Conservation (phyloP, 2,329 filamentous ascomycete genomes). For the Fusarium drepaniforme region DNA sequence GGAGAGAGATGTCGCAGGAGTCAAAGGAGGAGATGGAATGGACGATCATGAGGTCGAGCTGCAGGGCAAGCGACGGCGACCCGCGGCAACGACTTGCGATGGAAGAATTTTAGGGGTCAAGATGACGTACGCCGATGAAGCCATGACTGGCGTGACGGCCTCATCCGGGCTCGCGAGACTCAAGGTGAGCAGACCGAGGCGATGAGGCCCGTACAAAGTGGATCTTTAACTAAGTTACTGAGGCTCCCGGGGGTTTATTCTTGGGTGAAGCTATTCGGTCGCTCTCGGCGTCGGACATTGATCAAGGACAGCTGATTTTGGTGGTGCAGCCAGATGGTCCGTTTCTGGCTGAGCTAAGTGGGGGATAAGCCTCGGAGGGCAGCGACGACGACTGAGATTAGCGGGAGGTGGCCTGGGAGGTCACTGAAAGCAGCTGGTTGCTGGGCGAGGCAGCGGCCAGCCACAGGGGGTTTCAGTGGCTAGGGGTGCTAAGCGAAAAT, state of each 20-base stretch:
- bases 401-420: constrained; percentile 10
- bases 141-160: constrained; percentile 43
- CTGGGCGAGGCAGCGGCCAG: neutral
- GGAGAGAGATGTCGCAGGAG: constrained; percentile 22
- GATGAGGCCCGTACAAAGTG: constrained; percentile 38
- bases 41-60: constrained; percentile 28
- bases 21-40: constrained; percentile 25
- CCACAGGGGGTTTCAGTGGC: constrained; percentile 20
- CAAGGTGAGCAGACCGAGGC: constrained; percentile 38
- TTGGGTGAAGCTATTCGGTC: constrained; percentile 40
- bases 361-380: constrained; percentile 33
- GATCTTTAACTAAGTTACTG: constrained; percentile 23
- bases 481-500: constrained; percentile 21
- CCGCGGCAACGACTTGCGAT: constrained; percentile 7
- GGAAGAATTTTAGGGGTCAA: constrained; percentile 39
- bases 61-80: constrained; percentile 21
- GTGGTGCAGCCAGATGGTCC: constrained; percentile 7
- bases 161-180: constrained; percentile 42
- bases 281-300: constrained; percentile 15
- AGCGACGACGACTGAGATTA: constrained; percentile 13
- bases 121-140: constrained; percentile 47
- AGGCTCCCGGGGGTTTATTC: constrained; percentile 21
- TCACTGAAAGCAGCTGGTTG: constrained; percentile 33
- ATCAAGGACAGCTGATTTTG: constrained; percentile 29
- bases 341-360: constrained; percentile 30